Evolutionary conservation across 495 filamentous ascomycete genomes (phyloP).

Genomic region (Chlorociboria aeruginascens): DNA sequence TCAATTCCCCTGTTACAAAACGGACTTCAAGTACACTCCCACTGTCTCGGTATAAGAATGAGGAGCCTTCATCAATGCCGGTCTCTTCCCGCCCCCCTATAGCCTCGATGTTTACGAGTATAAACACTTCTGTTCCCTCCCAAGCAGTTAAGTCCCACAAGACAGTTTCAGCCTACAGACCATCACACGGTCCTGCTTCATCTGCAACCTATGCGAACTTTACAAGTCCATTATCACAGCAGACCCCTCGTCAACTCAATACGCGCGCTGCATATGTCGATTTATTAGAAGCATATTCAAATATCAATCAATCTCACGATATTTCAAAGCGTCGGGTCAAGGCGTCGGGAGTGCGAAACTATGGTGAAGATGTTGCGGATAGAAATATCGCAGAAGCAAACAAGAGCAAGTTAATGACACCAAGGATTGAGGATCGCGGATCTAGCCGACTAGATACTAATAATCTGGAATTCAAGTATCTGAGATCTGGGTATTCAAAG

Average conservation of each 20-base stretch:
- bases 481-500: constrained; percentile 8
- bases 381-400: constrained; percentile 27
- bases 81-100: not conserved
- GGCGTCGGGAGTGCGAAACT: constrained; percentile 34
- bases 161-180: not conserved
- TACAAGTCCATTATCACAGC: too few relatives aligned
- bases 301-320: constrained; percentile 27
- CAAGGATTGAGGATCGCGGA: not conserved
- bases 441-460: constrained; percentile 5
- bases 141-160: too few relatives aligned
- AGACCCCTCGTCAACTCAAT: too few relatives aligned
- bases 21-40: too few relatives aligned
- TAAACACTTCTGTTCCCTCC: not conserved
- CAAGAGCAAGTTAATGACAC: not conserved
- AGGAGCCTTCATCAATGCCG: too few relatives aligned
- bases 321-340: constrained; percentile 22
- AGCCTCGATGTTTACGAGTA: not conserved
- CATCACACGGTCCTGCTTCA: not conserved
- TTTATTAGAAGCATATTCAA: constrained; percentile 38
- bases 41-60: too few relatives aligned
- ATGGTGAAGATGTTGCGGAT: constrained; percentile 44
- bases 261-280: constrained; percentile 24
- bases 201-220: too few relatives aligned
- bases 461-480: constrained; percentile 13
- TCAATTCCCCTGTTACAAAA: not conserved